Evolutionary conservation across 2,329 filamentous ascomycete species (phyloP).

Genomic region (Colletotrichum sp.): DNA sequence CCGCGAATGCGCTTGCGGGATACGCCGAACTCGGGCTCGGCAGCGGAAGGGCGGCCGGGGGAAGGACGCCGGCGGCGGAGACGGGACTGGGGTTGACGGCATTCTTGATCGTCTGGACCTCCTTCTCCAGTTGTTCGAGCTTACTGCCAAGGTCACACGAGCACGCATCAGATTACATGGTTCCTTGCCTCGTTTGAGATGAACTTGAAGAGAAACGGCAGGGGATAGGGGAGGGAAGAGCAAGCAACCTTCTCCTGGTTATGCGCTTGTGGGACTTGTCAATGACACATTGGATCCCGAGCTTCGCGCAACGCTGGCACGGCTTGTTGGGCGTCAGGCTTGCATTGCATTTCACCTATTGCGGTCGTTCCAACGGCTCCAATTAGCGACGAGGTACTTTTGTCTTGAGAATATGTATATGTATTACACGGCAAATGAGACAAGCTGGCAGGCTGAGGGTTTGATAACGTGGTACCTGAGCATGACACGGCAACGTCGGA

Average conservation of each 20-base stretch:
- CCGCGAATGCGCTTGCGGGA: slow-evolving; percentile 25
- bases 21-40: slow-evolving; percentile 32
- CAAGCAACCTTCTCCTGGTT: slow-evolving; percentile 45
- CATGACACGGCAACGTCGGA: neutral
- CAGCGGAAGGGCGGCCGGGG: slow-evolving; percentile 23
- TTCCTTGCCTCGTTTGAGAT: neutral
- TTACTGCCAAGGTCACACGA: slow-evolving; percentile 42
- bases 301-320: slow-evolving; percentile 50
- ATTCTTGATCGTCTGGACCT: slow-evolving; percentile 23
- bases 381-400: neutral
- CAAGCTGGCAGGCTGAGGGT: neutral
- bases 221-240: neutral
- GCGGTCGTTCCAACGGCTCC: neutral
- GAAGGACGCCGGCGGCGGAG: neutral
- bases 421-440: neutral
- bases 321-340: slow-evolving; percentile 42
- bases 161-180: neutral
- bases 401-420: neutral
- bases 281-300: slow-evolving; percentile 47
- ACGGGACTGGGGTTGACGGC: slow-evolving; percentile 39
- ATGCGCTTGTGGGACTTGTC: slow-evolving; percentile 53
- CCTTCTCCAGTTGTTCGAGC: slow-evolving; percentile 44
- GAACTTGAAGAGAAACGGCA: neutral
- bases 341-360: slow-evolving; percentile 50
- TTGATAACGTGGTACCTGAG: neutral